A percentile compares a stretch with the other conserved stretches of the same genome.
These are phyloP conservation scores for Starmerella potacharoeniae DNA, from an alignment of 805 yeast species.

Conservation along the genomic window DNA sequence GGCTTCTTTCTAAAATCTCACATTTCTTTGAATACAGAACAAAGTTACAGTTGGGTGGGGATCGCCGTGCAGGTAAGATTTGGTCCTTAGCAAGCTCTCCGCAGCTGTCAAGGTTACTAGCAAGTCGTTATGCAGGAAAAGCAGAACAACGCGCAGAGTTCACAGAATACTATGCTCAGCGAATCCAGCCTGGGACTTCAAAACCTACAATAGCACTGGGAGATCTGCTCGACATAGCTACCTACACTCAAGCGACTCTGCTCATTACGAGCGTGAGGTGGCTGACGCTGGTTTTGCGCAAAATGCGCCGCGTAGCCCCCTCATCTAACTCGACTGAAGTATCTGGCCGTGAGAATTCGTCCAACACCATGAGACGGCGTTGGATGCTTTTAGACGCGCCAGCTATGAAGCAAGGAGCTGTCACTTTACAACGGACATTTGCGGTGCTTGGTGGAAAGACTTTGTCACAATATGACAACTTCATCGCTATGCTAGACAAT, in stretches of 20 bases:
- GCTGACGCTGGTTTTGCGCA: constrained; percentile 51
- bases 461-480: constrained; percentile 25
- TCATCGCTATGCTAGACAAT: constrained; percentile 22
- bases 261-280: constrained; percentile 46
- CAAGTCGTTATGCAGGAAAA: background rate
- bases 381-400: constrained; percentile 27
- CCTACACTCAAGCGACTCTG: constrained; percentile 41
- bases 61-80: background rate
- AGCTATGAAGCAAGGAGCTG: background rate
- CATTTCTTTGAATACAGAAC: constrained; percentile 9
- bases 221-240: constrained; percentile 44
- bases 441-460: constrained; percentile 18
- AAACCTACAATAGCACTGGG: constrained; percentile 30
- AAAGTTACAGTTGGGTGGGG: background rate
- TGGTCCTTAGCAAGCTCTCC: background rate
- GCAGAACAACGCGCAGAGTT: constrained; percentile 20
- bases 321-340: background rate
- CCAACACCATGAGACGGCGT: constrained; percentile 22
- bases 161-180: constrained; percentile 16
- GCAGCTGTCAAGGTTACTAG: background rate
- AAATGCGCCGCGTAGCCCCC: constrained; percentile 26
- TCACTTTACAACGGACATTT: background rate
- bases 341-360: constrained; percentile 5
- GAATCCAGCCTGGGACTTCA: constrained; percentile 14
- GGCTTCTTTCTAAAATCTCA: constrained; percentile 19